phyloP scores from a whole-genome alignment of 495 filamentous ascomycete genomes.

The Hapsidospora chrysogenum region DNA sequence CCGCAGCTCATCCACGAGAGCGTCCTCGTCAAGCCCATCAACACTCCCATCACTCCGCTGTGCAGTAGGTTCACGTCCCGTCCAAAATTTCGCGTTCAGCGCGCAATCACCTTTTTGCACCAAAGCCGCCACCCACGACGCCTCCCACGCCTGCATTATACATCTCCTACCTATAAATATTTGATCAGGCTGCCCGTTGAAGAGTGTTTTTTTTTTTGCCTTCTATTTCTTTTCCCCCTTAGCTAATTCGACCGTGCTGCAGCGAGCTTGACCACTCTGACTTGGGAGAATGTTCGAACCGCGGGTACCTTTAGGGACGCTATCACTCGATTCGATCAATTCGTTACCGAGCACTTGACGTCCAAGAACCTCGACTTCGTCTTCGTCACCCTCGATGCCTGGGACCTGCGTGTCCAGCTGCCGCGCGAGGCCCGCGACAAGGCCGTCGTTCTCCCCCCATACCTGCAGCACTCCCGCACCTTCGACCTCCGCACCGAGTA shows the following conservation, averaged over 20 bases:
- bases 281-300: conserved; percentile 96
- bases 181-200: too few species aligned
- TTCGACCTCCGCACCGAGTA: conserved; percentile 97
- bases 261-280: conserved; percentile 95
- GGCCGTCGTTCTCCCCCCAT: conserved; percentile 88
- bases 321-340: conserved; percentile 83
- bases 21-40: conserved; percentile 92
- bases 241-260: conserved; percentile 1
- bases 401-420: conserved; percentile 95
- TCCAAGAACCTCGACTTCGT: conserved; percentile 82
- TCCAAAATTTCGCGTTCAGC: too few species aligned
- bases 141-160: too few species aligned
- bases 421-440: conserved; percentile 96
- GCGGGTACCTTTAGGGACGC: conserved; percentile 95
- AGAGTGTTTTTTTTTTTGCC: conserved; percentile 4
- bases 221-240: conserved; percentile 2
- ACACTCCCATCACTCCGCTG: conserved; percentile 93
- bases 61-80: conserved; percentile 86
- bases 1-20: conserved; percentile 79
- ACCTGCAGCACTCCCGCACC: conserved; percentile 90
- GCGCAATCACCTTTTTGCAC: too few species aligned
- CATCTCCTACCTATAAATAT: too few species aligned
- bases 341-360: conserved; percentile 74
- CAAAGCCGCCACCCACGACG: too few species aligned
- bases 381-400: conserved; percentile 94